Base-by-base conservation (phyloP, 2,329 filamentous ascomycete genomes). In the Aspergillus costaricaensis region DNA sequence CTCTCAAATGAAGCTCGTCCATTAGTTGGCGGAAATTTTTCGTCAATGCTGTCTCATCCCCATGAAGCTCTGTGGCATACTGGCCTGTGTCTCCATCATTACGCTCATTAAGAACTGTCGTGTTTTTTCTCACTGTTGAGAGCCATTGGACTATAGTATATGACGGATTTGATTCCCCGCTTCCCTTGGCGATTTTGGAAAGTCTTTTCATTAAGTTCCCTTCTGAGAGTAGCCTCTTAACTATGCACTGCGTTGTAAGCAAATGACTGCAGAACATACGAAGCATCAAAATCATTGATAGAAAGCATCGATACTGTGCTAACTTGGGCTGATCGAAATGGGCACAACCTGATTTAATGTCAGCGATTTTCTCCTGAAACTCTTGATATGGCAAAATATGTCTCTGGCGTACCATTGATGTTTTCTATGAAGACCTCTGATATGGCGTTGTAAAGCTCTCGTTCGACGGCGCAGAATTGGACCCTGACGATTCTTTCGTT, bases 361-460 rank as follows among this genome's bases (percentile, higher is more conserved):
- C 79, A 36, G 75, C 69, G 27, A 25, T 2, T 0, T 27, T 15
- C n/a, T 10, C 7, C 14, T 6, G 15, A 70, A 59, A 9, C 53
- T 17, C 19, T 50, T 8, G 15, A 21, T 19, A 30, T 21, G 19
- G 15, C 12, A 17, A 38, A 12, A n/a, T 15, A 27, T 36, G 2
- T 7, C 15, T 3, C 5, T 10, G 9, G 52, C 70, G 61, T 30
- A 71, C 71, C 52, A 49, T 71, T 69, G 23, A 70, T 59, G 1
- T 62, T 55, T 0, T 65, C 52, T 9, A 80, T 67, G 60, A 82
- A 82, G 14, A 79, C 73, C 8, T 69, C 60, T 4, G 73, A 72
- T 1, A 87, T 81, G 50, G 84, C 81, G 2, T 81, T 74, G 62
- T 87, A 87, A 32, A 88, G 77, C 2, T 76, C 73, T 2, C 77